A percentile compares a stretch with the other conserved stretches of the same genome.
These are phyloP conservation scores for Liriodendron chinense DNA, from an alignment of 164 flowering plant species.

Conservation along the genomic window DNA sequence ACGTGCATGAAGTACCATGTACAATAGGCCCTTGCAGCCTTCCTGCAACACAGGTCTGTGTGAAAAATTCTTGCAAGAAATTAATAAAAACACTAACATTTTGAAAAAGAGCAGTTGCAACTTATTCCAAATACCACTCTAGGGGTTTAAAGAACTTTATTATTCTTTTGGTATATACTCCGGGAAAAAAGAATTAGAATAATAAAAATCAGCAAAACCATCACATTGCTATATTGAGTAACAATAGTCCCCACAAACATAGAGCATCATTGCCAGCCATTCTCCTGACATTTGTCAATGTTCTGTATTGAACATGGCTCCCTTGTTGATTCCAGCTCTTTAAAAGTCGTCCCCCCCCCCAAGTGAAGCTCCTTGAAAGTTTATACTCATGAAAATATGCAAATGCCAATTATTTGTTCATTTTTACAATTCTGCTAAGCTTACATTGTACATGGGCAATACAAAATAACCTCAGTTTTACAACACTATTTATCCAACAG, in stretches of 20 bases:
- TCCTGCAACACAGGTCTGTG: slow-evolving; percentile 46
- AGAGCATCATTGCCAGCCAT: not conserved
- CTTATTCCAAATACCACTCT: no score
- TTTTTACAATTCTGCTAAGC: no score
- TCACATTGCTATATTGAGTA: not conserved
- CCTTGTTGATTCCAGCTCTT: not conserved
- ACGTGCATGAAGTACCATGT: slow-evolving; percentile 99
- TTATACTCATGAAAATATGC: no score
- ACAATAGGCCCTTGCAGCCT: slow-evolving; percentile 94
- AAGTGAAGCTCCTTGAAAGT: no score
- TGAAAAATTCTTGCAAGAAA: not conserved
- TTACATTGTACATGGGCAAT: no score
- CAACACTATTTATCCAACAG: no score
- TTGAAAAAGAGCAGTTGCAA: not conserved
- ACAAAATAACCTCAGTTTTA: no score
- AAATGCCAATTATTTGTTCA: no score
- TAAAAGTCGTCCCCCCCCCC: no score
- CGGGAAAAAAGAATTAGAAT: no score
- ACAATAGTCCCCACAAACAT: not conserved
- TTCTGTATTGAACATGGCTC: not conserved
- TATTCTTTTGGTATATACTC: no score
- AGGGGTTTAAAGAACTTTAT: no score
- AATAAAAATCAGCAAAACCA: not conserved
- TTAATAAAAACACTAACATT: not conserved
- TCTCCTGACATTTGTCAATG: not conserved